Base-by-base conservation (phyloP, 345 rosid genomes). In the Gossypium australe region DNA sequence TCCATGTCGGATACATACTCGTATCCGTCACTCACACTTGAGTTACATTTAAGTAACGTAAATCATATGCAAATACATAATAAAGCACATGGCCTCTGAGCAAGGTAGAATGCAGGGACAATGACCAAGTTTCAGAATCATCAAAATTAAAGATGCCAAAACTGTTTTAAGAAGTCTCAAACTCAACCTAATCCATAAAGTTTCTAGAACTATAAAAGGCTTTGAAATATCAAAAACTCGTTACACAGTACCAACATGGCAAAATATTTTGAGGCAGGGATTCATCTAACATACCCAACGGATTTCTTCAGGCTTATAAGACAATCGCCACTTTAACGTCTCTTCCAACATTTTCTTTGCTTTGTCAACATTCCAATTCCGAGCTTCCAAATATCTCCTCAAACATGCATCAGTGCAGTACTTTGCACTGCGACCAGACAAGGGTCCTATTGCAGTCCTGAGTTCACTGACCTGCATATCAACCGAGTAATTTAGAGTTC, bases 251-350 rank as follows among this genome's bases (percentile, higher is more conserved):
- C 57, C 11, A 49, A 11, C 11, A 57, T 22, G 27, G 61, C 29
- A 57, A 57, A 17, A 11, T 17, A 3, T 10, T 34, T 34, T 4
- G 47, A 69, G 47, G 14, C 47, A 29, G 27, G 9, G n/a, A 52
- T 11, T 52, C 43, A 69, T 45, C 71, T 20, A 27, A 48, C 70
- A 81, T 84, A 95, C 99, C 99, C 99, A 93, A 56, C 89, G 94
- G 75, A 90, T 93, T 77, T 91, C 96, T 41, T 93, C 98, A 55
- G 99, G 99, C 80, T 90, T 95, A 81, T 83, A 95, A 12, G 89
- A 75, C 38, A 92, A 84, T 76, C 99, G 84, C 99, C 99, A 95
- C 72, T 87, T 81, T 56, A 95, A 83, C 44, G 98, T 82, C 68
- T 91, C 98, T 53, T 90, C 89, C 82, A 95, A 63, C 98, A 95